phyloP scores from a whole-genome alignment of 257 asterid species.

The Capsicum rhomboideum region DNA sequence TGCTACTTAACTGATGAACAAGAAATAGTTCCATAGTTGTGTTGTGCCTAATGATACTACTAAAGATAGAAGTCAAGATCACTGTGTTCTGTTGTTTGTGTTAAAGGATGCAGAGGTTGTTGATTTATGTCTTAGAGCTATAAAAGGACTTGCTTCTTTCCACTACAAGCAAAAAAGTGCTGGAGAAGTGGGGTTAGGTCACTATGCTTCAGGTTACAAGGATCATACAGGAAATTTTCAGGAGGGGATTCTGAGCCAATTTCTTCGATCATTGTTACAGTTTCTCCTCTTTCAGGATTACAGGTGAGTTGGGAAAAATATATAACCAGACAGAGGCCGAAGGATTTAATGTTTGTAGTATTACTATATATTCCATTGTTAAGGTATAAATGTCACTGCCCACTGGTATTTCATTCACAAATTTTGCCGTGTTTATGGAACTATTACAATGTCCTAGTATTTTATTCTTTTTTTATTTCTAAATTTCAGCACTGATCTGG shows the following conservation, averaged over 20 bases:
- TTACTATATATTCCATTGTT: not conserved
- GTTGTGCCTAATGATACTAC: not conserved
- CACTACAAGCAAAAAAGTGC: constrained; percentile 70
- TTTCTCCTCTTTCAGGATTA: constrained; percentile 87
- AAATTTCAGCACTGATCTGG: constrained; percentile 68
- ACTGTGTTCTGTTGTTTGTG: constrained; percentile 6
- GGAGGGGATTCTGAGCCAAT: constrained; percentile 74
- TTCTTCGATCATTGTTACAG: constrained; percentile 71
- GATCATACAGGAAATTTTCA: constrained; percentile 59
- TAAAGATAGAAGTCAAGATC: not conserved
- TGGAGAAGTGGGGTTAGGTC: constrained; percentile 83
- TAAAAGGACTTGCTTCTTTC: constrained; percentile 81
- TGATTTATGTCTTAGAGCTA: constrained; percentile 72
- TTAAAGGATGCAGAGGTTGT: constrained; percentile 69
- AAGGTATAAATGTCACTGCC: not conserved
- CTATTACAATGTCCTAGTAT: not conserved
- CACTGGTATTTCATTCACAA: not conserved
- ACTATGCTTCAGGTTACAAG: constrained; percentile 57
- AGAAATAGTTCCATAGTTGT: not conserved
- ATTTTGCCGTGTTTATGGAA: not conserved
- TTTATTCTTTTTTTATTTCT: not conserved
- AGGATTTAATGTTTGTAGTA: not conserved
- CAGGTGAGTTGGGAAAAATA: constrained; percentile 40
- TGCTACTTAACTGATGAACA: not conserved
- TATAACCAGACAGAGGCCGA: not conserved